A percentile compares a stretch with the other conserved stretches of the same genome.
phyloP scores from a whole-genome alignment of 176 grass and related monocot genomes.

The Raddia distichophylla region DNA sequence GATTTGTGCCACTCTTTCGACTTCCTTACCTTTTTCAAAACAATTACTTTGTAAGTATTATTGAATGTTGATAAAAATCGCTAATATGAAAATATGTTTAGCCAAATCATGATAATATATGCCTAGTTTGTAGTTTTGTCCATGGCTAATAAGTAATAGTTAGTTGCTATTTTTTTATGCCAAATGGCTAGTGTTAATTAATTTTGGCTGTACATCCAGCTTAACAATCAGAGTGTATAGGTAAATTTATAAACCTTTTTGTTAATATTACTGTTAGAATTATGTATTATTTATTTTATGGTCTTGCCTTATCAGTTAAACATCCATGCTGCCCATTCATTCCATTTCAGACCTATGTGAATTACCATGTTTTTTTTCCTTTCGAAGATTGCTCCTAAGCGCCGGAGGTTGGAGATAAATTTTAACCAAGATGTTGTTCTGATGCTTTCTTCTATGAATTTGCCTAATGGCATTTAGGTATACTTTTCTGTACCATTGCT shows the following conservation, averaged over 20 bases:
- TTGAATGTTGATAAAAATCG: constrained; percentile 1
- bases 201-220: background rate
- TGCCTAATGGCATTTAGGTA: constrained; percentile 95
- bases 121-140: background rate
- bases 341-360: background rate
- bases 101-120: background rate
- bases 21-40: background rate
- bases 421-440: constrained; percentile 88
- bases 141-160: background rate
- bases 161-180: background rate
- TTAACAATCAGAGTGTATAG: background rate
- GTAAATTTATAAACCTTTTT: background rate
- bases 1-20: background rate
- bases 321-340: background rate
- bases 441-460: constrained; percentile 97
- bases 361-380: constrained; percentile 31
- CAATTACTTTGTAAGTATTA: background rate
- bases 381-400: constrained; percentile 76
- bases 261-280: constrained; percentile 5
- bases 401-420: constrained; percentile 94
- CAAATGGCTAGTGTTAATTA: background rate
- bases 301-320: background rate
- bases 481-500: constrained; percentile 16
- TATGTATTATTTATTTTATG: background rate
- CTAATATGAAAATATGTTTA: background rate